phyloP scores from a whole-genome alignment of 352 stramenopile species.

The Pythium myriotylum region DNA sequence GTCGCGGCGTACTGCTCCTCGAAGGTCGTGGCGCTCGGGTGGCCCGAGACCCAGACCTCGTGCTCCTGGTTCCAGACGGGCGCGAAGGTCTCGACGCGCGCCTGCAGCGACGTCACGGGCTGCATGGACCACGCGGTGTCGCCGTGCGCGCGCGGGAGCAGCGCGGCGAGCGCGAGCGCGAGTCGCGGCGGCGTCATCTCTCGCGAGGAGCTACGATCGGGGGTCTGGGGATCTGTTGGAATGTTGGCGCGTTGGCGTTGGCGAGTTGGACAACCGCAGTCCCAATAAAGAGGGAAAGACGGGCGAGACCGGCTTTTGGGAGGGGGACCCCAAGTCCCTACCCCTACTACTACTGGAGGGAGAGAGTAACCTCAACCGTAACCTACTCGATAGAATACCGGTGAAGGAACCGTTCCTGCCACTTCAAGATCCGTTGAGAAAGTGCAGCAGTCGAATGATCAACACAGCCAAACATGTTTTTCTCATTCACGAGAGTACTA shows the following conservation, averaged over 20 bases:
- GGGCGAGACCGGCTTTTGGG: not conserved
- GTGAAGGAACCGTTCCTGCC: too few species aligned
- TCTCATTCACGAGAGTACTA: too few species aligned
- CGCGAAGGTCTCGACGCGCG: conserved; percentile 53
- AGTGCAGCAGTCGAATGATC: too few species aligned
- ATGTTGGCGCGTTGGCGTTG: not conserved
- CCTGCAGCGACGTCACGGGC: conserved; percentile 55
- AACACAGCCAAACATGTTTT: too few species aligned
- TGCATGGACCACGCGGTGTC: conserved; percentile 44
- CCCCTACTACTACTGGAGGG: too few species aligned
- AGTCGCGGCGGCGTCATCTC: not conserved
- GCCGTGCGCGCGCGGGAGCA: not conserved
- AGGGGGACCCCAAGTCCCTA: too few species aligned
- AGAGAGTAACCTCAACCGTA: too few species aligned
- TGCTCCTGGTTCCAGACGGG: conserved; percentile 53
- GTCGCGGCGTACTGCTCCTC: conserved; percentile 47
- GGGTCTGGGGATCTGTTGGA: not conserved
- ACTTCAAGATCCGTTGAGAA: too few species aligned
- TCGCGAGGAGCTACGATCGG: too few species aligned
- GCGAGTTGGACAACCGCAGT: not conserved
- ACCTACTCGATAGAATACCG: too few species aligned
- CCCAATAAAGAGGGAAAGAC: not conserved
- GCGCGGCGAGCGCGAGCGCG: not conserved
- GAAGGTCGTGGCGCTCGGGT: conserved; percentile 40
- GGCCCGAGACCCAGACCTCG: conserved; percentile 49